Conservation (phyloP, 495 filamentous ascomycete species). For the Tuber microsphaerosporum region DNA sequence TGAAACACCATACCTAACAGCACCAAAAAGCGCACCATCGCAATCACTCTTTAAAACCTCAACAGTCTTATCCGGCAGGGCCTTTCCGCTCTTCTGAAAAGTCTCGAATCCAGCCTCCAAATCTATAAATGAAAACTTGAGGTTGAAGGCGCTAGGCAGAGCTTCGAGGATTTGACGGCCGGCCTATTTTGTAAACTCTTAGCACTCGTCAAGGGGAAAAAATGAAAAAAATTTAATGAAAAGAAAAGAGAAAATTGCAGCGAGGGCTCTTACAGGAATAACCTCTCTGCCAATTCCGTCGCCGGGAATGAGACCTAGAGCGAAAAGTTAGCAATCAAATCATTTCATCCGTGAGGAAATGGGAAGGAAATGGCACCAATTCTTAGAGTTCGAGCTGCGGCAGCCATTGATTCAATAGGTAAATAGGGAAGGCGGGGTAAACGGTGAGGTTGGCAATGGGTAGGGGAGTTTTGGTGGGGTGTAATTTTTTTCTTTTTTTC, state of each 20-base stretch:
- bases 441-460: not conserved
- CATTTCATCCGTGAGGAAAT: slow-evolving; percentile 9
- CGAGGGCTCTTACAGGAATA: slow-evolving; percentile 55
- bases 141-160: slow-evolving; percentile 67
- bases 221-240: not conserved
- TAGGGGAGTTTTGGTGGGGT: not conserved
- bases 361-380: slow-evolving; percentile 48
- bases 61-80: slow-evolving; percentile 84
- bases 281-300: slow-evolving; percentile 98
- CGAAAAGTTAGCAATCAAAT: slow-evolving; percentile 1
- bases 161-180: slow-evolving; percentile 85
- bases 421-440: not conserved
- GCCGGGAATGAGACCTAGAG: slow-evolving; percentile 83
- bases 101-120: slow-evolving; percentile 87
- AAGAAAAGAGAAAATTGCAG: slow-evolving; percentile 32
- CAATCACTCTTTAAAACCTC: slow-evolving; percentile 77
- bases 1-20: slow-evolving; percentile 55
- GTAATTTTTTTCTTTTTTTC: not conserved
- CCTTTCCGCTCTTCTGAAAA: slow-evolving; percentile 79
- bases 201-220: slow-evolving; percentile 13
- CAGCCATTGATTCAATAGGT: slow-evolving; percentile 2
- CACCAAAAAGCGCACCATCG: slow-evolving; percentile 92
- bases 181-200: slow-evolving; percentile 47
- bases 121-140: slow-evolving; percentile 89
- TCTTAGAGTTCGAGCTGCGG: slow-evolving; percentile 52